Evolutionary conservation across 345 rosid species (phyloP), one percentile per base, ranked within the genome.

Genomic region (Psidium friedrichsthalianum): DNA sequence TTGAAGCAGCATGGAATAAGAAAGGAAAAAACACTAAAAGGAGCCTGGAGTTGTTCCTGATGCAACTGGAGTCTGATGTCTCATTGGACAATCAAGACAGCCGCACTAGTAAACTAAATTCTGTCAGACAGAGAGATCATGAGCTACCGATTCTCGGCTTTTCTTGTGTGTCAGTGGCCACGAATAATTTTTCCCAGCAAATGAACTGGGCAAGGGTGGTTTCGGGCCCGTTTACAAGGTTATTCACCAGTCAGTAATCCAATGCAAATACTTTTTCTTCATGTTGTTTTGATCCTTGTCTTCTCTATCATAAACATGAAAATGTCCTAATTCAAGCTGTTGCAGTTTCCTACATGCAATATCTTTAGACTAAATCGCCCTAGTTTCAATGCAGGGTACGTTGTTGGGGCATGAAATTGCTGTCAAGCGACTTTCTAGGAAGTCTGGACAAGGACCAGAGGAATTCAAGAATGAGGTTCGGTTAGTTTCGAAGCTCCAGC

Each of bases 191-290:
- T 83, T 86, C 89, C 49, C 36, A 15, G 87, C 78, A 6, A 87
- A 84, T 36, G 87, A 90, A 51, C 58, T 88, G 1, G 90, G 92
- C 6, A 29, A 87, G 74, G 90, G 89, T 42, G 90, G 92, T 47
- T 88, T 88, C 56, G 88, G 92, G 21, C 86, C 51, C 25, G 85
- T 87, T 86, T 88, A 86, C 58, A 87, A 86, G 89, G 89, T 86
- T 56, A 82, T 55, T 16, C 1, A 4, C 3, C 5, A 29, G 6
- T 61, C 42, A 61, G 21, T 11, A 11, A 57, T 57, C 5, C 29
- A 57, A 57, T 57, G 29, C 13, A 8, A 36, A 15, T 29, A 29
- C 74, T 29, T 61, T 29, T 61, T 61, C 21, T 32, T 32, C 4
- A 32, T 44, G 18, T 16, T 32, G 24, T 64, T 16, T 4, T 16